Percentiles rank a stretch among this genome's conserved stretches.
Evolutionary conservation across 78 protist species (phyloP).

Genomic region (Pelomyxa schiedti): DNA sequence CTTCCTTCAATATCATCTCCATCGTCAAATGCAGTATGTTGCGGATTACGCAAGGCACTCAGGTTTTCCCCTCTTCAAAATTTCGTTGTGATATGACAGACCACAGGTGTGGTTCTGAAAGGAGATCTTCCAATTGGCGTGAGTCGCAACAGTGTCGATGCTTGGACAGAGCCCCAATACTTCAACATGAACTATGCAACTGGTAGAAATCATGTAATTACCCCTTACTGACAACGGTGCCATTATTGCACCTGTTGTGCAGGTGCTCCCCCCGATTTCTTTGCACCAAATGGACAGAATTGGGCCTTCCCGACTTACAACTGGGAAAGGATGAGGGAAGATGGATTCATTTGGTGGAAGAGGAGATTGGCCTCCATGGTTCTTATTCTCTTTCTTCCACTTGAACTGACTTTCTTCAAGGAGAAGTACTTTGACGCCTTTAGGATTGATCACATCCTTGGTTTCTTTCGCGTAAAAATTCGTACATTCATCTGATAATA

Average conservation of each 20-base stretch:
- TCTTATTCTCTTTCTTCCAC: too few relatives aligned
- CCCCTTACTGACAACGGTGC: too few relatives aligned
- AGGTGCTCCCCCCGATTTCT: conserved; percentile 87
- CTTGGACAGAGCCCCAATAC: conserved; percentile 46
- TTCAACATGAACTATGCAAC: conserved; percentile 50
- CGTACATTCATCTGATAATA: too few relatives aligned
- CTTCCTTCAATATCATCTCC: conserved; percentile 64
- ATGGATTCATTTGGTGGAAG: conserved; percentile 76
- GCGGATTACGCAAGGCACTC: conserved; percentile 15
- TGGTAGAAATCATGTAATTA: too few relatives aligned
- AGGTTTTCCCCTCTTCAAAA: too few relatives aligned
- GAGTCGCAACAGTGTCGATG: conserved; percentile 44
- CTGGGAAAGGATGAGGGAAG: conserved; percentile 67
- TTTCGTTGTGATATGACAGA: too few relatives aligned
- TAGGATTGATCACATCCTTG: conserved; percentile 82
- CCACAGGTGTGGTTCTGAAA: conserved; percentile 56
- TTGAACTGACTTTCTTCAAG: too few relatives aligned
- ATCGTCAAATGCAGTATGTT: conserved; percentile 55
- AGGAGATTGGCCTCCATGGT: too few relatives aligned
- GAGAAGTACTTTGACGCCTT: conserved; percentile 78
- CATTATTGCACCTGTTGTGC: too few relatives aligned
- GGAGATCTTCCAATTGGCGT: conserved; percentile 90
- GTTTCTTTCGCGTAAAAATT: conserved; percentile 87
- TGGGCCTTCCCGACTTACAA: conserved; percentile 91
- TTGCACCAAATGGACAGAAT: conserved; percentile 65